Conservation (phyloP, 306 rosid species). For the Boehmeria nivea region DNA sequence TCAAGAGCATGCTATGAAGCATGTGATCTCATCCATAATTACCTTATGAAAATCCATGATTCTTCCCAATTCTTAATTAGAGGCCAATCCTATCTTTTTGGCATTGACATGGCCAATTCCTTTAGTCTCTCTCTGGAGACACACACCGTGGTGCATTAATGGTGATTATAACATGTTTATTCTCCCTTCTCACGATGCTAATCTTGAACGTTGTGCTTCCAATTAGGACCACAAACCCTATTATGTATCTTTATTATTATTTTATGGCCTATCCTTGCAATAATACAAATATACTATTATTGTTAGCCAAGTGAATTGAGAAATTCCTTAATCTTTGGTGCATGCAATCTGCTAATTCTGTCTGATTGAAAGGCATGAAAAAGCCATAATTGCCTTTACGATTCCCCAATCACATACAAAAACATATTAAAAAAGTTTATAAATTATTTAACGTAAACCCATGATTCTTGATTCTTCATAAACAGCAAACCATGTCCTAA, state of each 20-base stretch:
- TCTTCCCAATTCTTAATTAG: slow-evolving; percentile 23
- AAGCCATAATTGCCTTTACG: slow-evolving; percentile 38
- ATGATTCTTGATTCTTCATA: slow-evolving; percentile 10
- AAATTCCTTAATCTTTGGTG: slow-evolving; percentile 15
- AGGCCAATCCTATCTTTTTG: too few species aligned
- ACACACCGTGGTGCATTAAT: slow-evolving; percentile 24
- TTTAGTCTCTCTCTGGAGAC: slow-evolving; percentile 6
- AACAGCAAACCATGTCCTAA: slow-evolving; percentile 33
- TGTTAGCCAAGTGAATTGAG: neutral
- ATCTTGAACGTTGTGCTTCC: slow-evolving; percentile 29
- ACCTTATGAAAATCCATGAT: slow-evolving; percentile 25
- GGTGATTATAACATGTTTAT: slow-evolving; percentile 24
- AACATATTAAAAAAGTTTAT: slow-evolving; percentile 19
- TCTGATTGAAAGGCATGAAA: slow-evolving; percentile 23
- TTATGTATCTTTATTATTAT: neutral
- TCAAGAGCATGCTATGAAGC: slow-evolving; percentile 68
- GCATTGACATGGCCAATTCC: neutral
- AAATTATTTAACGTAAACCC: slow-evolving; percentile 30
- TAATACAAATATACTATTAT: neutral
- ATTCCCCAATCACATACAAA: slow-evolving; percentile 46
- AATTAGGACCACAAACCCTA: slow-evolving; percentile 25
- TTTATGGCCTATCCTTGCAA: neutral
- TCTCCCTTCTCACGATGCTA: slow-evolving; percentile 29
- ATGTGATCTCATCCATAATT: slow-evolving; percentile 59
- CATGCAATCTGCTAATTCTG: slow-evolving; percentile 13